phyloP scores from a whole-genome alignment of 2,329 filamentous ascomycete genomes.

The Epichloe hybrida region DNA sequence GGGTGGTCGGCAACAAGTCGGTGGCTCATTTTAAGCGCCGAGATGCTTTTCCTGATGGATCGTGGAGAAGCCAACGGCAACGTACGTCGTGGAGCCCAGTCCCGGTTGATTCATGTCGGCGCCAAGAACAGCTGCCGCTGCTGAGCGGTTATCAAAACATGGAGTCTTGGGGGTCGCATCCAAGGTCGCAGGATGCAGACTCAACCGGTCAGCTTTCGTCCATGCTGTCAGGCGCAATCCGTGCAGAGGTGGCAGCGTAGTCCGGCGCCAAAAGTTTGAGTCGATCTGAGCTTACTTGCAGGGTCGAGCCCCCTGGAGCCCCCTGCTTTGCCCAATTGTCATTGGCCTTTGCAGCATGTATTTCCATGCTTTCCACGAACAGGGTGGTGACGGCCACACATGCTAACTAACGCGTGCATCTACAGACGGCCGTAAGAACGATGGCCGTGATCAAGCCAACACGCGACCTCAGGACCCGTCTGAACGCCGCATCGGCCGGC shows the following conservation, averaged over 20 bases:
- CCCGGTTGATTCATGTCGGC: not conserved
- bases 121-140: not conserved
- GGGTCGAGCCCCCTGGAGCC: no score
- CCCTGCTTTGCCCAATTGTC: not conserved
- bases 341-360: not conserved
- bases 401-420: not conserved
- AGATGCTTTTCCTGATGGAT: not conserved
- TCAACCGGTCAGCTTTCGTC: not conserved
- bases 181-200: conserved; percentile 1
- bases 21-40: not conserved
- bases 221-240: not conserved
- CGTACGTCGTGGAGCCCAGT: not conserved
- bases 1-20: not conserved
- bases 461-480: conserved; percentile 66
- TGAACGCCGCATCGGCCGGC: conserved; percentile 59
- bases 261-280: conserved; percentile 1
- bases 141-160: not conserved
- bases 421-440: conserved; percentile 52
- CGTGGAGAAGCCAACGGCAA: not conserved
- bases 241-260: not conserved
- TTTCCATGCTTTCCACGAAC: not conserved
- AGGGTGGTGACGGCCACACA: not conserved
- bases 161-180: conserved; percentile 2
- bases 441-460: conserved; percentile 61
- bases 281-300: not conserved